Evolutionary conservation across 2,329 filamentous ascomycete species (phyloP), one percentile per base, ranked within the genome.

Genomic region (Pestalotiopsis sp.): DNA sequence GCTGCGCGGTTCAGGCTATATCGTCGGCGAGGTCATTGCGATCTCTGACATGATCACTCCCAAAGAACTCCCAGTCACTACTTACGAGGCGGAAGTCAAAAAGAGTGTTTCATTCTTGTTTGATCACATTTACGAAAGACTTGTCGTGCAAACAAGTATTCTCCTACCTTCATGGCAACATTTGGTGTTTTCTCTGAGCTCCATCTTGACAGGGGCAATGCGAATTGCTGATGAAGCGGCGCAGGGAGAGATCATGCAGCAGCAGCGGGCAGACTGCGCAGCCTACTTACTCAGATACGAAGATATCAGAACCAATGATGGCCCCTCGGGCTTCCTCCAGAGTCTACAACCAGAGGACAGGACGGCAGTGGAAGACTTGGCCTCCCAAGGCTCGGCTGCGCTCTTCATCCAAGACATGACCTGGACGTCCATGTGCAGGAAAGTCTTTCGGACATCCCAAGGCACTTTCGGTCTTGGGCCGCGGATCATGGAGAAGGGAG

Each of bases 371-470:
- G 41, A 66, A 31, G 23, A 38, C 2, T 25, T 58, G 4, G 64
- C 64, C 7, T 57, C 49, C 12, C 6, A 14, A 58, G 64, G 64
- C 4, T 66, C 64, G 4, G 45, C 64, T 31, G 64, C 45, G 1
- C 45, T 57, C 7, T 66, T 66, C 20, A 45, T 66, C 12, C 64
- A 66, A 27, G 64, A 66, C 45, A 39, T 56, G 64, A 66, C 64
- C 3, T 66, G 64, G 64, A 66, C 45, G 5, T 66, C 64, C 9
- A 66, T 66, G 64, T 66, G 64, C 31, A 20, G 64, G 12, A 66
- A 58, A 12, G 64, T 66, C 17, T 66, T 66, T 17, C 64, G 64
- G 17, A 66, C 64, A 1, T n/a, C 25, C 4, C 31, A 13, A 58
- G 64, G 64, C 4, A 6, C 31, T 31, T 39, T 66, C 17, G 64